Conservation (phyloP, 129 eudicot genomes). For the Flaveria bidentis region DNA sequence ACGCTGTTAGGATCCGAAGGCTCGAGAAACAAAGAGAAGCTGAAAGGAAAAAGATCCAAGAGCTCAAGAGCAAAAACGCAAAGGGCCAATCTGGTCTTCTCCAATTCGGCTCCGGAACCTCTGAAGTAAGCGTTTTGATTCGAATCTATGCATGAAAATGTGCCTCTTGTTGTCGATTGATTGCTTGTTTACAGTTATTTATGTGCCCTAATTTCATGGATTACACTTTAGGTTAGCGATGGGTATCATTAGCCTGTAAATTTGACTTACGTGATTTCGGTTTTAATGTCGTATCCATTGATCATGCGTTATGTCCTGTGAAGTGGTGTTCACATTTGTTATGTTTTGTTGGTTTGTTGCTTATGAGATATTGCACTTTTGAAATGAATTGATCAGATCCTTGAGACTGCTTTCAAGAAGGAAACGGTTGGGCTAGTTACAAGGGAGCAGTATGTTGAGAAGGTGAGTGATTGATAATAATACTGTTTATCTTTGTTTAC, state of each 20-base stretch:
- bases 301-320: not conserved
- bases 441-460: constrained; percentile 94
- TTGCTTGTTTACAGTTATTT: not conserved
- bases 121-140: constrained; percentile 55
- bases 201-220: constrained; percentile 18
- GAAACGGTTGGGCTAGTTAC: constrained; percentile 97
- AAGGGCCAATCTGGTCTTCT: constrained; percentile 96
- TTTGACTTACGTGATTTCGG: not conserved
- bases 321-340: too few species aligned
- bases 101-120: constrained; percentile 95
- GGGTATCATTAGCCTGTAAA: not conserved
- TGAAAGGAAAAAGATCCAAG: constrained; percentile 87
- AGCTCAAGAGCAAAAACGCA: constrained; percentile 81
- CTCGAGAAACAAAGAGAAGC: constrained; percentile 99
- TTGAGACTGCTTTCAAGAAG: constrained; percentile 99
- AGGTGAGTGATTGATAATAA: constrained; percentile 42
- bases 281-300: not conserved
- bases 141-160: constrained; percentile 6
- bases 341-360: constrained; percentile 8
- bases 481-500: not conserved
- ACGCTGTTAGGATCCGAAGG: constrained; percentile 89
- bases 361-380: constrained; percentile 1
- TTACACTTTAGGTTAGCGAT: not conserved
- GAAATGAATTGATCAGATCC: constrained; percentile 51
- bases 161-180: not conserved